These are phyloP conservation scores for Nicotiana rustica DNA, from an alignment of 305 asterid genomes.

Conservation along the genomic window DNA sequence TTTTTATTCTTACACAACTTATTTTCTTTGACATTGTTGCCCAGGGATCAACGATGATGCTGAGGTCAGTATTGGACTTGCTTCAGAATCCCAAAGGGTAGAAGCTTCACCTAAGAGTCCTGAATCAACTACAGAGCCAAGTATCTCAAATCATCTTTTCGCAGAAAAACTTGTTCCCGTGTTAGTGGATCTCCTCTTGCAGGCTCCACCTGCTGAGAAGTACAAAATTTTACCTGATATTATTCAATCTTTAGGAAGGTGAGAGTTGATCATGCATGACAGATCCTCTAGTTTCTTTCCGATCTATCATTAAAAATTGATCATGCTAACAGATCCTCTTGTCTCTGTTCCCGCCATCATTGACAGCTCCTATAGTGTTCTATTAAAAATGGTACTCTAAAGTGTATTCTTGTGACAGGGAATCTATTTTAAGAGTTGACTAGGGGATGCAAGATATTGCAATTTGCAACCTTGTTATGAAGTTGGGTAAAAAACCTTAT, in stretches of 20 bases:
- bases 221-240: slow-evolving; percentile 66
- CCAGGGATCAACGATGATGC: slow-evolving; percentile 40
- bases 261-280: slow-evolving; percentile 44
- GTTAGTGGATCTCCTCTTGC: slow-evolving; percentile 76
- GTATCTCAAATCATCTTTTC: slow-evolving; percentile 60
- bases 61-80: slow-evolving; percentile 47
- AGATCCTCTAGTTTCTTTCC: slow-evolving; percentile 4
- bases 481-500: background rate
- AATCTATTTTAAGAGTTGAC: slow-evolving; percentile 23
- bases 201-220: slow-evolving; percentile 77
- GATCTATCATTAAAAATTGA: background rate
- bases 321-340: background rate
- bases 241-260: slow-evolving; percentile 95
- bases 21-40: background rate
- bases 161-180: slow-evolving; percentile 89
- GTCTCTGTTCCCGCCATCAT: background rate
- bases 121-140: slow-evolving; percentile 45
- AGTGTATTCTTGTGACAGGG: slow-evolving; percentile 19
- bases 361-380: slow-evolving; percentile 1
- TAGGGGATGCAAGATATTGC: slow-evolving; percentile 21
- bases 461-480: slow-evolving; percentile 29
- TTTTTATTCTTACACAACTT: slow-evolving; percentile 18
- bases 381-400: slow-evolving; percentile 3
- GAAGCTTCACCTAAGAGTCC: slow-evolving; percentile 51
- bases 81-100: slow-evolving; percentile 51